phyloP scores from a whole-genome alignment of 2,329 filamentous ascomycete genomes.

The Fusarium virguliforme region DNA sequence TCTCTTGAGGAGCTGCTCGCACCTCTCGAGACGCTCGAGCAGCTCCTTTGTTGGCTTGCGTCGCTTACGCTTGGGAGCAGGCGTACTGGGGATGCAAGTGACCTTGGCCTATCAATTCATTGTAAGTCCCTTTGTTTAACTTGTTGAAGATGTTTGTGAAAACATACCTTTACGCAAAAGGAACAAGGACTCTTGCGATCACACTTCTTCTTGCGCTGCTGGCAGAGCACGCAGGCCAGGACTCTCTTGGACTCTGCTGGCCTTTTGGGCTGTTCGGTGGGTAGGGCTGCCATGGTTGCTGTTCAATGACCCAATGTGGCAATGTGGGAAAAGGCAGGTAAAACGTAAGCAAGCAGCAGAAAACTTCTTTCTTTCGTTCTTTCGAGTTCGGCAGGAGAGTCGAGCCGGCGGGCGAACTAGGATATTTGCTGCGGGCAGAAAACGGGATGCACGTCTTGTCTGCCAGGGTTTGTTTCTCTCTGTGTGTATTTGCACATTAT shows the following conservation, averaged over 20 bases:
- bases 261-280: conserved; percentile 21
- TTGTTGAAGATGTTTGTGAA: not conserved
- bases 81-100: conserved; percentile 39
- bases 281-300: conserved; percentile 25
- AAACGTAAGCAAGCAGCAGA: conserved; percentile 12
- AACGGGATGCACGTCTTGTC: not conserved
- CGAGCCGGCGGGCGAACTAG: conserved; percentile 20
- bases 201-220: conserved; percentile 46
- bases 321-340: conserved; percentile 1
- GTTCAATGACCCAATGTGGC: not conserved
- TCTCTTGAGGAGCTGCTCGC: conserved; percentile 39
- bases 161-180: conserved; percentile 38
- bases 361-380: conserved; percentile 3
- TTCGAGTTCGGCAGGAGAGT: conserved; percentile 14
- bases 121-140: not conserved
- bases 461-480: not conserved
- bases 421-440: conserved; percentile 31
- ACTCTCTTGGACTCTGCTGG: conserved; percentile 26
- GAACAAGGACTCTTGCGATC: conserved; percentile 42
- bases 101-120: conserved; percentile 29
- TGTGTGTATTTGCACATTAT: conserved; percentile 4
- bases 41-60: conserved; percentile 42
- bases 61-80: conserved; percentile 40
- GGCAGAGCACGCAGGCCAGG: conserved; percentile 41
- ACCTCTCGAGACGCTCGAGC: conserved; percentile 34